A percentile compares a stretch with the other conserved stretches of the same genome.
Evolutionary conservation across 768 basidiomycete species (phyloP).

Genomic region (Lactifluus hygrophoroides): DNA sequence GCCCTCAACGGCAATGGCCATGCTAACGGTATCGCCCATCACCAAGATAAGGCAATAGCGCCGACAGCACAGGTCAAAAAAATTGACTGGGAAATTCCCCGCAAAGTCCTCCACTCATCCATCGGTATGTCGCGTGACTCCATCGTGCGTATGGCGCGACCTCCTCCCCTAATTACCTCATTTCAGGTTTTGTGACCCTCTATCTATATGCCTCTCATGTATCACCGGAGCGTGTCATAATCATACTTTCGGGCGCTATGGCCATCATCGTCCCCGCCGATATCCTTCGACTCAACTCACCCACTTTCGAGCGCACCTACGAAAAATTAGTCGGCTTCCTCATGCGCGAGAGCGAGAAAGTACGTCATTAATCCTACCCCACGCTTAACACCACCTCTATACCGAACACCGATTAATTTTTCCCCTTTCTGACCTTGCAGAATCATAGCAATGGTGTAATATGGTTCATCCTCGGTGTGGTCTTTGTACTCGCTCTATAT

Average conservation of each 20-base stretch:
- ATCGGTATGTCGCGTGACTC: constrained; percentile 53
- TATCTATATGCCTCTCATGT: constrained; percentile 46
- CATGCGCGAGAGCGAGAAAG: constrained; percentile 86
- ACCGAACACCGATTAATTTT: not conserved
- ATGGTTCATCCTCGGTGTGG: constrained; percentile 87
- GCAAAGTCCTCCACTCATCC: constrained; percentile 80
- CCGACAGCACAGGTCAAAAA: constrained; percentile 8
- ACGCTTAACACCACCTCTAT: not conserved
- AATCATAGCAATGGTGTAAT: constrained; percentile 75
- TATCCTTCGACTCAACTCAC: constrained; percentile 58
- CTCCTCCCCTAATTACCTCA: not conserved
- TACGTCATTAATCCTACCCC: constrained; percentile 25
- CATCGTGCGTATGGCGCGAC: not conserved
- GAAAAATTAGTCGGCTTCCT: constrained; percentile 69
- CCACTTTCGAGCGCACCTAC: constrained; percentile 58
- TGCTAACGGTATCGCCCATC: not conserved
- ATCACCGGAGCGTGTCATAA: constrained; percentile 43
- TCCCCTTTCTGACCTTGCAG: constrained; percentile 27
- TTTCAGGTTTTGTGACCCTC: constrained; percentile 54
- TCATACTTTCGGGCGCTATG: constrained; percentile 56
- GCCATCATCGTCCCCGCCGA: constrained; percentile 67
- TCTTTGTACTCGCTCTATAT: constrained; percentile 63
- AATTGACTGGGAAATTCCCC: constrained; percentile 83
- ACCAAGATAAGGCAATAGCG: not conserved
- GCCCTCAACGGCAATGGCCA: constrained; percentile 5